Percentiles rank a stretch among this genome's conserved stretches.
Conservation (phyloP, 108 stramenopile genomes). For the Cyclotella atomus region DNA sequence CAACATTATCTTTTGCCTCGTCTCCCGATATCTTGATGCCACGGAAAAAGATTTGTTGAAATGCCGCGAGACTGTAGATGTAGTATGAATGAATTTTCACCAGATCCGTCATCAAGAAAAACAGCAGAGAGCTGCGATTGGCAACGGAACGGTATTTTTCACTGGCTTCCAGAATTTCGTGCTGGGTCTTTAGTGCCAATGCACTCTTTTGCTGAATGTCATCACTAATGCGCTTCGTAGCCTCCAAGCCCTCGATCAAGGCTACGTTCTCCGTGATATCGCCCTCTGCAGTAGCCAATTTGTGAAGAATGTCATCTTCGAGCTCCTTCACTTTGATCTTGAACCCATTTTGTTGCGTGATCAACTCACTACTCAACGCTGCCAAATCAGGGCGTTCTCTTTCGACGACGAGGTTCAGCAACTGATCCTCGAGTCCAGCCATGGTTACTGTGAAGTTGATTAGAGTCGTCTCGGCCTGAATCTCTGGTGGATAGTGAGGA, state of each 20-base stretch:
- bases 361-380: constrained; percentile 59
- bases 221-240: constrained; percentile 73
- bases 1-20: constrained; percentile 8
- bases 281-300: constrained; percentile 80
- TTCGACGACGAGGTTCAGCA: constrained; percentile 72
- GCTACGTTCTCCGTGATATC: constrained; percentile 76
- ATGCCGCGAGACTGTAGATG: constrained; percentile 82
- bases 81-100: constrained; percentile 88
- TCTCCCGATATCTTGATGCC: constrained; percentile 61
- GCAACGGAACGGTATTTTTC: constrained; percentile 86
- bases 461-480: constrained; percentile 82
- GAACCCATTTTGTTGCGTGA: constrained; percentile 80
- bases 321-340: constrained; percentile 88
- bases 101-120: constrained; percentile 85
- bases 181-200: constrained; percentile 60
- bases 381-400: constrained; percentile 83
- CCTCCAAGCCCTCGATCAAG: constrained; percentile 80
- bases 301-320: constrained; percentile 79
- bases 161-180: constrained; percentile 57
- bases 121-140: constrained; percentile 69
- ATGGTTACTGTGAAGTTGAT: constrained; percentile 86
- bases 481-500: constrained; percentile 87
- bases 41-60: constrained; percentile 74
- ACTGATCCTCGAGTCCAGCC: constrained; percentile 80
- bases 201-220: constrained; percentile 69